Evolutionary conservation across 306 rosid genomes (phyloP), one percentile per base, ranked within the genome.

Genomic region (Trichosanthes truncata): DNA sequence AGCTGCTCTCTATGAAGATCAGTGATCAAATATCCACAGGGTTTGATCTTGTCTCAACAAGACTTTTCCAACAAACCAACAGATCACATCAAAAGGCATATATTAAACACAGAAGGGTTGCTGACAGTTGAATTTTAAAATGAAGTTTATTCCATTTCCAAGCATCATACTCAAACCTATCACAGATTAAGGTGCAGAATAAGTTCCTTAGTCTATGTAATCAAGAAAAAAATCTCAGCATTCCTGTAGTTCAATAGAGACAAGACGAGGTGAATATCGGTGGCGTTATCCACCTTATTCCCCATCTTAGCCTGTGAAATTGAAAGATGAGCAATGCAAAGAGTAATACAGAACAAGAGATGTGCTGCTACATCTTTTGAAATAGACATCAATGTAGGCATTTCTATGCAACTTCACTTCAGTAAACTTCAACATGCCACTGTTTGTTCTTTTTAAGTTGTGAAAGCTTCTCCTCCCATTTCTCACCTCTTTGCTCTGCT

Each of bases 371-470:
- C 56, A 21, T 23, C 76, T 40, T 40, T 43, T 69, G 48, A 81
- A 52, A 76, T 46, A 71, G 74, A n/a, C 51, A 67, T 67, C 45
- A 69, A 21, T 21, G 33, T 20, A 68, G 21, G 18, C 55, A 23
- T 4, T 69, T 69, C 17, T 40, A 18, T 53, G 79, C 8, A 29
- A 63, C 46, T 82, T 91, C 89, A 68, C 40, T 82, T 94, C 89
- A 95, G 78, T 95, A 95, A 35, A 95, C 99, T 82, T 95, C 99
- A 62, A 95, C 99, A 78, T 95, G 99, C 99, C 99, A 95, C 67
- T 95, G 99, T 82, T 93, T 95, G 91, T 90, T 95, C 94, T 93
- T 95, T 85, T 95, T 93, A 48, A 95, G 97, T 9, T 83, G 90
- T 15, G 99, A 87, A 63, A 91, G 99, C 84, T 95, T 95, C 83